phyloP scores from a whole-genome alignment of 176 grass and related monocot genomes.

The Cymbopogon citratus region DNA sequence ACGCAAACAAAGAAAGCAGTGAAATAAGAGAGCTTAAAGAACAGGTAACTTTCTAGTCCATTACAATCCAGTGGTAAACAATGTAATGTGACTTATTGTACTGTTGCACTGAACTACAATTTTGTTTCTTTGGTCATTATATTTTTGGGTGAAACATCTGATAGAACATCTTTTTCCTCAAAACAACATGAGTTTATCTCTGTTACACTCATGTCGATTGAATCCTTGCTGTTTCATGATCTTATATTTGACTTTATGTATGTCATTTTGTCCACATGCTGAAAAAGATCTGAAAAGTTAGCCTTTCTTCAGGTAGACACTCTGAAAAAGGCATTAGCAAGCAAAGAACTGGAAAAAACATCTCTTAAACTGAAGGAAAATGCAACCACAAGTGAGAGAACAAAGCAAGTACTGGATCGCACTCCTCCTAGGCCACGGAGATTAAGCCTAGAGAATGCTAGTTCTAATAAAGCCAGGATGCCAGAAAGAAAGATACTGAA shows the following conservation, averaged over 20 bases:
- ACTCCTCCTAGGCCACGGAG: constrained; percentile 62
- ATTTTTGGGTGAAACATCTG: neutral
- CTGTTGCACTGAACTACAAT: constrained; percentile 1
- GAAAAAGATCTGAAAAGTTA: neutral
- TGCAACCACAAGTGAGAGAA: constrained; percentile 28
- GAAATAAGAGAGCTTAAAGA: constrained; percentile 85
- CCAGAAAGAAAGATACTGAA: constrained; percentile 32
- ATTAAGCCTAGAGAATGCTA: constrained; percentile 64
- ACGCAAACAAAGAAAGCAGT: constrained; percentile 74
- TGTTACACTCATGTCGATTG: neutral
- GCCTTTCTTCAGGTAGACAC: constrained; percentile 53
- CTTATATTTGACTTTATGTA: neutral
- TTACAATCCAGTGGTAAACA: neutral
- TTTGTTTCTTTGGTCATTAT: constrained; percentile 10
- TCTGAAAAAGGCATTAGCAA: constrained; percentile 73
- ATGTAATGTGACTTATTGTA: neutral
- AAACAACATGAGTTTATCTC: neutral
- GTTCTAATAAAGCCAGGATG: constrained; percentile 35
- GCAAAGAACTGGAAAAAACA: constrained; percentile 49
- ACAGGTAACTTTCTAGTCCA: constrained; percentile 49
- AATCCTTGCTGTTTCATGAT: neutral
- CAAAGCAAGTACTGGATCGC: constrained; percentile 41
- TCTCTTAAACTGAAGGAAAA: constrained; percentile 64
- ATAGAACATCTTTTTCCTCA: neutral
- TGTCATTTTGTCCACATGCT: constrained; percentile 14